Percentiles rank a stretch among this genome's conserved stretches.
phyloP scores from a whole-genome alignment of 768 basidiomycete species.

The Lactarius psammicola region DNA sequence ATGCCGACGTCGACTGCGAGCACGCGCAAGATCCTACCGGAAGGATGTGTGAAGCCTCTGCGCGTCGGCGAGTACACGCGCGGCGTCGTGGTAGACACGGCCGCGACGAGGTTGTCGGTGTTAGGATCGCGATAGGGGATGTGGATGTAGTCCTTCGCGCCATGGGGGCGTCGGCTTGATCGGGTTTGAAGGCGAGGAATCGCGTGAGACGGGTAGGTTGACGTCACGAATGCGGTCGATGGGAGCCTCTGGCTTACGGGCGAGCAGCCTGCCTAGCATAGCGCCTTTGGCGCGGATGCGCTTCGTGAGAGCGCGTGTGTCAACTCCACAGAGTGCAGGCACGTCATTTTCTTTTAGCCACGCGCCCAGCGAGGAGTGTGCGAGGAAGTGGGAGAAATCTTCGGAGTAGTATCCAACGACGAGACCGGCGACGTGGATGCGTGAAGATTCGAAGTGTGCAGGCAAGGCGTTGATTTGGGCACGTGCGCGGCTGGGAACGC shows the following conservation, averaged over 20 bases:
- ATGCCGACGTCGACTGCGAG: conserved; percentile 97
- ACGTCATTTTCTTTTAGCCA: conserved; percentile 96
- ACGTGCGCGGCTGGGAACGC: conserved; percentile 75
- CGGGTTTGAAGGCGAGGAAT: conserved; percentile 51
- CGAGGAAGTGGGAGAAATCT: conserved; percentile 93
- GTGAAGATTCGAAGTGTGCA: conserved; percentile 86
- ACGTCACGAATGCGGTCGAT: conserved; percentile 39
- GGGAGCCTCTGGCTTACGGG: conserved; percentile 51
- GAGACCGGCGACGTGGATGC: conserved; percentile 90
- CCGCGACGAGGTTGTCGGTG: conserved; percentile 83
- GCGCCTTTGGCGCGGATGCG: conserved; percentile 92
- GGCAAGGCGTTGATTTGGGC: conserved; percentile 55
- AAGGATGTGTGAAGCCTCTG: conserved; percentile 65
- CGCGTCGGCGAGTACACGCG: conserved; percentile 63
- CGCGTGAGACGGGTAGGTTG: conserved; percentile 43
- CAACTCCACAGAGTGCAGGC: conserved; percentile 93
- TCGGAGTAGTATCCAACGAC: conserved; percentile 93
- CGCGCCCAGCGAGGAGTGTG: conserved; percentile 76
- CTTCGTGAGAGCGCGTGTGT: conserved; percentile 96
- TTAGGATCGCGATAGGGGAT: conserved; percentile 89
- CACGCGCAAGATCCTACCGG: conserved; percentile 77
- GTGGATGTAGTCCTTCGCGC: conserved; percentile 81
- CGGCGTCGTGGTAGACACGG: conserved; percentile 73
- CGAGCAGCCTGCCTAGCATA: conserved; percentile 83
- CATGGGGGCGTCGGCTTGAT: conserved; percentile 44